Evolutionary conservation across 345 rosid species (phyloP).

Genomic region (Abelmoschus esculentus): DNA sequence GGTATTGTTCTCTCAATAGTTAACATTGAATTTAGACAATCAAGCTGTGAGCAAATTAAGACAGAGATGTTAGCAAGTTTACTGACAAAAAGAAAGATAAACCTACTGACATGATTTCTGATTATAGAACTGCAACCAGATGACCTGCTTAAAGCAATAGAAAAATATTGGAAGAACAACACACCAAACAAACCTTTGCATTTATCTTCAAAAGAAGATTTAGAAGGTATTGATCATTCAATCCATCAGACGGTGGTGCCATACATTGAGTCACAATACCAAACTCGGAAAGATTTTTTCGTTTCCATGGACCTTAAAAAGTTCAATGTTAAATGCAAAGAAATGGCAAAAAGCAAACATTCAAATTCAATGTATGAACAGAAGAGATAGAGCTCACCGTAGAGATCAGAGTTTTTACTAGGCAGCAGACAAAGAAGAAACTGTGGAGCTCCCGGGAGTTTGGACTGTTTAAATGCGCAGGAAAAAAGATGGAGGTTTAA

Average conservation of each 20-base stretch:
- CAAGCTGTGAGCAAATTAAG: slow-evolving; percentile 44
- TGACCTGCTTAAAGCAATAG: too few relatives aligned
- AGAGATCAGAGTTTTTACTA: slow-evolving; percentile 68
- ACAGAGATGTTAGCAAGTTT: background rate
- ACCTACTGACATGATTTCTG: too few relatives aligned
- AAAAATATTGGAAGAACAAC: too few relatives aligned
- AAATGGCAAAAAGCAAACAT: background rate
- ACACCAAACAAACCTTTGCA: slow-evolving; percentile 53
- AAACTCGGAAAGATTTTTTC: slow-evolving; percentile 59
- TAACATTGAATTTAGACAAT: slow-evolving; percentile 72
- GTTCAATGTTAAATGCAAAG: background rate
- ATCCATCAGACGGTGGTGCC: slow-evolving; percentile 48
- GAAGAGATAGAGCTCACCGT: slow-evolving; percentile 41
- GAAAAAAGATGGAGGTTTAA: too few relatives aligned
- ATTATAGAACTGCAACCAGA: background rate
- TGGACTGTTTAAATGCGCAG: too few relatives aligned
- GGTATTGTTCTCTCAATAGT: slow-evolving; percentile 66
- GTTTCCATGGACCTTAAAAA: slow-evolving; percentile 83
- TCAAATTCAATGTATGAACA: background rate
- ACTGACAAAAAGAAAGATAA: background rate
- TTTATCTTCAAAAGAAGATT: slow-evolving; percentile 84
- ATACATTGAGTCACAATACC: slow-evolving; percentile 91
- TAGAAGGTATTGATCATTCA: slow-evolving; percentile 83
- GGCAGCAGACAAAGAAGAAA: slow-evolving; percentile 82
- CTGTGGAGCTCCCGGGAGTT: slow-evolving; percentile 59